Base-by-base conservation (phyloP, 169 alveolate species). In the Blepharisma undulans region DNA sequence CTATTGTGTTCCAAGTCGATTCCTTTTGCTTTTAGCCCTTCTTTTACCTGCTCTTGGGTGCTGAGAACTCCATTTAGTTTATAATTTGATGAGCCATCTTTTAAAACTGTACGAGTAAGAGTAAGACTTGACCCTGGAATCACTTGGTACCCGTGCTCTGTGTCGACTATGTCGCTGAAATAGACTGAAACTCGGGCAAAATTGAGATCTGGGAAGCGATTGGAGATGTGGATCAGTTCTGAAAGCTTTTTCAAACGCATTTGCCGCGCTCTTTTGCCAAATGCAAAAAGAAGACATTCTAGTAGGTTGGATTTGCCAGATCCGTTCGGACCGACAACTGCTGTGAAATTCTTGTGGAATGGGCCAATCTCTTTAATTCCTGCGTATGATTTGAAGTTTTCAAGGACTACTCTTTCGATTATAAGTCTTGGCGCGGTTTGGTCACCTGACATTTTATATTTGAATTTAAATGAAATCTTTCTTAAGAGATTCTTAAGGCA, bases 241-340 rank as follows among this genome's bases (percentile, higher is more conserved):
- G 84, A 71, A 21, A 86, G 48, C 61, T 72, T 86, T n/a, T 30
- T 29, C 72, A 71, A 22, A 29, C 99, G 96, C 98, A 99, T 98
- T 93, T 98, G 98, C 91, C 97, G 97, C 22, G 99, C 99, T 71
- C 99, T 93, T 91, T 98, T 93, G 22, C 99, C 99, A 93, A 99
- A 99, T 16, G 98, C 99, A 94, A 99, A 99, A 72, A 99, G 97
- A 97, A 99, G 95, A 14, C 99, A 99, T 92, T 99, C 99, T 66
- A 99, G 98, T 48, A 99, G 97, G 93, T 99, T 99, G 90, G 99
- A 99, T 96, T 99, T 99, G 19, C 99, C 99, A 76, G 99, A 97
- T 21, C 99, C 99, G 93, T 99, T 99, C 8, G 99, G 99, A 4
- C 99, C 99, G 19, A 98, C 98, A 14, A 98, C 97, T 25, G 98